phyloP scores from a whole-genome alignment of 1,284 basidiomycete genomes.

The Moesziomyces aphidis region DNA sequence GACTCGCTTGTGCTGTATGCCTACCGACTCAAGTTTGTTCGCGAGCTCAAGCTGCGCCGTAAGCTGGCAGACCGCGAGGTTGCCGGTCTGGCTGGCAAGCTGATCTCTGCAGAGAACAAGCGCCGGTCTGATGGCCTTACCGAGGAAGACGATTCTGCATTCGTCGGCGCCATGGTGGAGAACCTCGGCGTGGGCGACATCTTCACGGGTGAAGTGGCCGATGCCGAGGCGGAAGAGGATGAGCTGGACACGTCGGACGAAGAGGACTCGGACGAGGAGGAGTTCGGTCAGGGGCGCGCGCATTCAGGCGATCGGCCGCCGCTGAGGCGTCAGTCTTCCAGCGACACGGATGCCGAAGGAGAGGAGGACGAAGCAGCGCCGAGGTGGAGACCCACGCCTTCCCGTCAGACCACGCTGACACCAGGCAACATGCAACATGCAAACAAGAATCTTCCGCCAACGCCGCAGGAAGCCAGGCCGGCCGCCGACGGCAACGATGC shows the following conservation, averaged over 20 bases:
- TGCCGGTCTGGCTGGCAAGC: slow-evolving; percentile 47
- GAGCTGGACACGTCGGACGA: slow-evolving; percentile 54
- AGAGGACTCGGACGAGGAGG: slow-evolving; percentile 69
- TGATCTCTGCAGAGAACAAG: slow-evolving; percentile 38
- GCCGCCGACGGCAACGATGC: neutral
- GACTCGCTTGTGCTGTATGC: slow-evolving; percentile 62
- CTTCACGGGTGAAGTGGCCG: slow-evolving; percentile 59
- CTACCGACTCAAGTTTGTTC: slow-evolving; percentile 63
- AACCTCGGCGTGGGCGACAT: slow-evolving; percentile 64
- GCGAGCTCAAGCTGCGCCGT: slow-evolving; percentile 62
- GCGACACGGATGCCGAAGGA: slow-evolving; percentile 26
- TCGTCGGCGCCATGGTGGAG: slow-evolving; percentile 61
- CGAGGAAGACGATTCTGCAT: slow-evolving; percentile 55
- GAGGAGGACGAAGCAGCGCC: slow-evolving; percentile 20
- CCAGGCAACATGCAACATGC: slow-evolving; percentile 18
- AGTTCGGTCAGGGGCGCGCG: slow-evolving; percentile 52
- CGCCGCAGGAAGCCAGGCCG: slow-evolving; percentile 20
- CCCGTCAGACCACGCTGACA: slow-evolving; percentile 35
- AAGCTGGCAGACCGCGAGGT: slow-evolving; percentile 58
- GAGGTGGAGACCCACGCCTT: slow-evolving; percentile 42
- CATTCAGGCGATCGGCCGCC: slow-evolving; percentile 26
- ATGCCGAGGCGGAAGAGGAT: slow-evolving; percentile 63
- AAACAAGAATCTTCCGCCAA: slow-evolving; percentile 52
- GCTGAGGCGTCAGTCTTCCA: slow-evolving; percentile 5
- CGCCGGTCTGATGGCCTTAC: slow-evolving; percentile 40